Evolutionary conservation across 306 rosid species (phyloP).

Genomic region (Senna tora): DNA sequence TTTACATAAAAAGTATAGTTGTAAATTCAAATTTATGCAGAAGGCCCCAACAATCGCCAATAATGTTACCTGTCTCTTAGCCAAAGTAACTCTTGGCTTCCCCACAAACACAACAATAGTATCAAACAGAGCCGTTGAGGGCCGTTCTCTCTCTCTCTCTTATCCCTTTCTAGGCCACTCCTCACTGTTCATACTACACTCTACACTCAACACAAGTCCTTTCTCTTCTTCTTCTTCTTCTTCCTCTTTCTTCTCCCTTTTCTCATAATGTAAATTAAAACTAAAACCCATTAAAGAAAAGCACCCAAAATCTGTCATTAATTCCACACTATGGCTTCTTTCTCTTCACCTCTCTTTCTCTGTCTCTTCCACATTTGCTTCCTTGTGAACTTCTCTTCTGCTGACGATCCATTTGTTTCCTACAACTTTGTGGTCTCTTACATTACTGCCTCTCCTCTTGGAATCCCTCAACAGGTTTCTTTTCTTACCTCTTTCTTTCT

Average conservation of each 20-base stretch:
- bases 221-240: conserved; percentile 22
- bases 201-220: no score
- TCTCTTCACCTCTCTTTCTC: conserved; percentile 42
- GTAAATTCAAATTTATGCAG: background rate
- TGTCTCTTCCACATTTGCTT: conserved; percentile 51
- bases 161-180: background rate
- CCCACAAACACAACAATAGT: background rate
- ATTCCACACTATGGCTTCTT: conserved; percentile 56
- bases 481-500: conserved; percentile 22
- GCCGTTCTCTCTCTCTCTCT: conserved; percentile 17
- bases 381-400: conserved; percentile 54
- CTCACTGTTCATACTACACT: background rate
- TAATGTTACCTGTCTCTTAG: background rate
- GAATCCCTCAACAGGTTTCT: conserved; percentile 84
- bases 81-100: conserved; percentile 5
- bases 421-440: conserved; percentile 70
- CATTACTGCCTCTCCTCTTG: conserved; percentile 91
- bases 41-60: conserved; percentile 9
- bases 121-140: background rate
- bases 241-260: background rate
- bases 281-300: conserved; percentile 5
- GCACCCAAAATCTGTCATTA: conserved; percentile 33
- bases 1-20: no score
- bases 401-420: conserved; percentile 62
- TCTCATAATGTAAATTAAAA: conserved; percentile 61